Evolutionary conservation across 116 monocot genomes (phyloP).

Genomic region (Zostera marina): DNA sequence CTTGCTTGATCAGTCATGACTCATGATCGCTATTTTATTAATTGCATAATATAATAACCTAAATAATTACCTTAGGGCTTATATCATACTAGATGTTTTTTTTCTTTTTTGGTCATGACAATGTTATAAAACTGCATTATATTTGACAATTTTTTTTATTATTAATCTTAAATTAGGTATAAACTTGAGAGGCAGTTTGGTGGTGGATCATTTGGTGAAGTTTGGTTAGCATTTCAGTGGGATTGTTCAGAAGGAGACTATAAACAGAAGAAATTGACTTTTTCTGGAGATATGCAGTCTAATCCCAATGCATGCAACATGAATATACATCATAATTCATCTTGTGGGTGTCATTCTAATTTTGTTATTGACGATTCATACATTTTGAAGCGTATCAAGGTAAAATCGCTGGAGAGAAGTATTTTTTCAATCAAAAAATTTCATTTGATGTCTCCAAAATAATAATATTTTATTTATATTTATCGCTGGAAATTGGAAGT

Average conservation of each 20-base stretch:
- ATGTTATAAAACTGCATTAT: too few relatives aligned
- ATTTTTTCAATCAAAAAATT: neutral
- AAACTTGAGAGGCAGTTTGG: slow-evolving; percentile 63
- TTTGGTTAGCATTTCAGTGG: slow-evolving; percentile 93
- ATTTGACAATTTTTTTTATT: too few relatives aligned
- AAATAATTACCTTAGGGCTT: too few relatives aligned
- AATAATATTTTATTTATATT: too few relatives aligned
- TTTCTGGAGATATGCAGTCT: slow-evolving; percentile 9
- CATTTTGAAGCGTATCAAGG: slow-evolving; percentile 97
- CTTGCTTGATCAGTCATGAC: too few relatives aligned
- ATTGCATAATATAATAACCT: too few relatives aligned
- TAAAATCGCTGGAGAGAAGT: slow-evolving; percentile 9
- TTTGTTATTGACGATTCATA: slow-evolving; percentile 35
- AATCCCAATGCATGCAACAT: slow-evolving; percentile 10
- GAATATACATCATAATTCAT: slow-evolving; percentile 13
- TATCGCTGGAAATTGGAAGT: too few relatives aligned
- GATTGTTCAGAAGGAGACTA: slow-evolving; percentile 43
- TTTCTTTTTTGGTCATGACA: too few relatives aligned
- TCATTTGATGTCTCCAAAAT: too few relatives aligned
- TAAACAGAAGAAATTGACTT: slow-evolving; percentile 2
- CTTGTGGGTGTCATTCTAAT: slow-evolving; percentile 20
- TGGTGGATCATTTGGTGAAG: slow-evolving; percentile 95
- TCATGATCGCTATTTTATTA: too few relatives aligned
- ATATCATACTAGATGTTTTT: too few relatives aligned
- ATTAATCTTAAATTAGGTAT: slow-evolving; percentile 27